Base-by-base conservation (phyloP, 2,329 filamentous ascomycete genomes). In the Davidsoniella eucalypti region DNA sequence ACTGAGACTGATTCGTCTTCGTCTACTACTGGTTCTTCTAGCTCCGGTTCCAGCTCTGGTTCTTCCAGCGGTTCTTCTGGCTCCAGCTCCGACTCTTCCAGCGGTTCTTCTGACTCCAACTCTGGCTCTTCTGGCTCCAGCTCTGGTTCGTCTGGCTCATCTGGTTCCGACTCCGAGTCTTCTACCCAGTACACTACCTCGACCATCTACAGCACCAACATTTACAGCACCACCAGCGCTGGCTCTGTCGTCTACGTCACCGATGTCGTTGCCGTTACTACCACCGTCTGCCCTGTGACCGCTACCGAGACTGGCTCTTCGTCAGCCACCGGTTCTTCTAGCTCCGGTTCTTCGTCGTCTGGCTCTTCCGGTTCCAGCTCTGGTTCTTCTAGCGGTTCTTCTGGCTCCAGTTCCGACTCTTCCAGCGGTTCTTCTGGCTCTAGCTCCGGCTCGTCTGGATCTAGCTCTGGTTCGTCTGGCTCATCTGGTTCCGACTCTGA, bases 221-320 rank as follows among this genome's bases (percentile, higher is more conserved):
- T n/a, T n/a, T n/a, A n/a, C n/a, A n/a, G n/a, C n/a, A n/a, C n/a
- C n/a, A n/a, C n/a, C n/a, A n/a, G n/a, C n/a, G n/a, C n/a, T n/a
- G n/a, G n/a, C n/a, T n/a, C n/a, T n/a, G n/a, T n/a, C n/a, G n/a
- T n/a, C n/a, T n/a, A n/a, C n/a, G n/a, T n/a, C n/a, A n/a, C n/a
- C n/a, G n/a, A n/a, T n/a, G n/a, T n/a, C 68, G 73, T 73, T 50
- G 65, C 67, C 58, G 65, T 66, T 38, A 65, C 65, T 52, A 65
- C 41, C 7, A 47, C 29, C 2, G 38, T 48, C 5, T 43, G 42
- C 9, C 46, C 29, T 43, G 26, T 14, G 9, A 21, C 40, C 12
- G 21, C 49, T 5, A 46, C 29, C 37, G 18, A 14, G 10, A 21
- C 40, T 17, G 26, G 21, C 37, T 29, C 47, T 16, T 9, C 16